Conservation (phyloP, 1,284 basidiomycete genomes). For the Malassezia dermatis region DNA sequence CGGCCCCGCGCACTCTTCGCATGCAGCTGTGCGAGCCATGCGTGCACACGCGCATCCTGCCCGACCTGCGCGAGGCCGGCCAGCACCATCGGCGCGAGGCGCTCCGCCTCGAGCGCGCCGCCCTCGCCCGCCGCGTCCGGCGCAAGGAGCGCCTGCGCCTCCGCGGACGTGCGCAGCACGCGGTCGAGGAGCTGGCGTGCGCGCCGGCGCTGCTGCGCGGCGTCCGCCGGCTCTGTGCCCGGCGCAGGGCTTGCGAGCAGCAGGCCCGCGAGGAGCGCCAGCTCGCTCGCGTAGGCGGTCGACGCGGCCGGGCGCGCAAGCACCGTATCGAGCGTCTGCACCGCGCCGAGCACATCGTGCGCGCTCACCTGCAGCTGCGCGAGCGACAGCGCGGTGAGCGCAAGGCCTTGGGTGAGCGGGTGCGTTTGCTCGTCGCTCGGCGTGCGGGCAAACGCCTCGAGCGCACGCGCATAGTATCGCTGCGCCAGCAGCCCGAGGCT, state of each 20-base stretch:
- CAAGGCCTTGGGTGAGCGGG: constrained; percentile 25
- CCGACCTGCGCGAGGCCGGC: constrained; percentile 2
- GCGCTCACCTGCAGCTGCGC: constrained; percentile 40
- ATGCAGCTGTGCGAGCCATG: constrained; percentile 9
- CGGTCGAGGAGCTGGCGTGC: constrained; percentile 39
- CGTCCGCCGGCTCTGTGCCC: constrained; percentile 25
- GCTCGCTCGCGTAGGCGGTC: constrained; percentile 27
- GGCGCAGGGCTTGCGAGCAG: constrained; percentile 32
- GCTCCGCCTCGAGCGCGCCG: constrained; percentile 26
- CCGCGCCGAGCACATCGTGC: constrained; percentile 32
- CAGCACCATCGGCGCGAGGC: constrained; percentile 15
- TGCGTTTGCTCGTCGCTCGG: background rate
- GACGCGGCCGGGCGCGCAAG: constrained; percentile 21
- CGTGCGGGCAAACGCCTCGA: constrained; percentile 29
- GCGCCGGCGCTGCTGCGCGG: constrained; percentile 25
- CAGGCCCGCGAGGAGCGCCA: constrained; percentile 32
- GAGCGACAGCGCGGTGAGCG: constrained; percentile 38
- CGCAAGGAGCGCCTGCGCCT: constrained; percentile 26
- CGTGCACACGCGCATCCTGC: constrained; percentile 9
- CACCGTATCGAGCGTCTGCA: constrained; percentile 35
- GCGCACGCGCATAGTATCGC: constrained; percentile 31
- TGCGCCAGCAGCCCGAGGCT: constrained; percentile 31
- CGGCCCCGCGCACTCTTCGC: constrained; percentile 13
- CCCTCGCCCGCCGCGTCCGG: constrained; percentile 13
- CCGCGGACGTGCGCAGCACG: constrained; percentile 24